Evolutionary conservation across 768 basidiomycete species (phyloP).

Genomic region (Mrakia gelida): DNA sequence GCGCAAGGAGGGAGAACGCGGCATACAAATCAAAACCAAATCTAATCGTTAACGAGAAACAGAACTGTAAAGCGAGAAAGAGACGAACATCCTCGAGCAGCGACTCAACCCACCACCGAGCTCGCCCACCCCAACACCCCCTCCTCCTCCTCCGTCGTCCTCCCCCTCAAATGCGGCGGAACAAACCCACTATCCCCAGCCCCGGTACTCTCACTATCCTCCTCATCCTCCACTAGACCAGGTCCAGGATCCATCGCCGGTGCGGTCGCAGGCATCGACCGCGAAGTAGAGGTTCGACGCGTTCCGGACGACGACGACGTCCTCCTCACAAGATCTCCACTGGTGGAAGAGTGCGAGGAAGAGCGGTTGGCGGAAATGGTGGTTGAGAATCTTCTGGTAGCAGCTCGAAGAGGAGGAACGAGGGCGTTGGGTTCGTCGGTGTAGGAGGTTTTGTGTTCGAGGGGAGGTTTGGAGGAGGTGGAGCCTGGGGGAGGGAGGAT

Average conservation of each 20-base stretch:
- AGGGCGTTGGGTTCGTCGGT: neutral
- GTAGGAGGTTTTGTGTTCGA: slow-evolving; percentile 19
- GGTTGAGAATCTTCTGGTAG: neutral
- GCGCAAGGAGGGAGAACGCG: too few relatives aligned
- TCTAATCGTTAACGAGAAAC: too few relatives aligned
- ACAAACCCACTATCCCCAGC: slow-evolving; percentile 1
- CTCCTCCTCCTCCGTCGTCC: neutral
- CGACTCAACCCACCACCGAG: neutral
- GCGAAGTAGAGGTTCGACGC: neutral
- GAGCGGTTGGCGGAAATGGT: neutral
- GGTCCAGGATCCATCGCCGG: slow-evolving; percentile 16
- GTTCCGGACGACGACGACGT: neutral
- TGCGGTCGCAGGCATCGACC: neutral
- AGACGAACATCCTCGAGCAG: too few relatives aligned
- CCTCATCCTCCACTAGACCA: neutral
- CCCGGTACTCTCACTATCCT: neutral
- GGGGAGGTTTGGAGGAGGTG: neutral
- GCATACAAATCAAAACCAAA: too few relatives aligned
- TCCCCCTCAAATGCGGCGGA: neutral
- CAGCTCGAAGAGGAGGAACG: slow-evolving; percentile 9
- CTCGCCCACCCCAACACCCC: neutral
- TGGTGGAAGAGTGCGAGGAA: neutral
- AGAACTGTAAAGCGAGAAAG: too few relatives aligned
- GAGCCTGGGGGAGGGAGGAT: slow-evolving; percentile 1
- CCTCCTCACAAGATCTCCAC: neutral